Conservation (phyloP, 108 stramenopile genomes). For the Cylindrotheca closterium region DNA sequence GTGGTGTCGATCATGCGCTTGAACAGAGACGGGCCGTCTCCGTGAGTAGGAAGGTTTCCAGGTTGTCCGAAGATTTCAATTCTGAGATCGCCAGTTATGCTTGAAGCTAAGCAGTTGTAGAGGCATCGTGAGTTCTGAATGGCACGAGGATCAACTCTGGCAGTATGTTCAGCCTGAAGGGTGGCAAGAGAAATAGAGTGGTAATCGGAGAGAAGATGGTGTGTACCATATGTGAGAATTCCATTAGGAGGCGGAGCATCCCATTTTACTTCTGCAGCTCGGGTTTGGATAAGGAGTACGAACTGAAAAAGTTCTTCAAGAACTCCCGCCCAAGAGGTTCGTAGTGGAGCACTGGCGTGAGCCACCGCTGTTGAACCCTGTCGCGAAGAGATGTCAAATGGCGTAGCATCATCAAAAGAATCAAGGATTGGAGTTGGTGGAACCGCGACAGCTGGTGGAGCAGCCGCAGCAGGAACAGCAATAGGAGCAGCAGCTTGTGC, state of each 20-base stretch:
- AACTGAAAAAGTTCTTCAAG: background rate
- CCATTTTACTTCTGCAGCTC: constrained; percentile 3
- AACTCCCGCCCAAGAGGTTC: background rate
- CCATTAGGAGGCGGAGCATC: constrained; percentile 4
- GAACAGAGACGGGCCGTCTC: background rate
- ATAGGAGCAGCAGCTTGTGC: too few relatives aligned
- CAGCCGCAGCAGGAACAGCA: too few relatives aligned
- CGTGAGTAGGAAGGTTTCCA: background rate
- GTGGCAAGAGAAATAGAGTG: background rate
- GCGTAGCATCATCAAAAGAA: background rate
- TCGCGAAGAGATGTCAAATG: constrained; percentile 1
- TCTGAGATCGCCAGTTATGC: background rate
- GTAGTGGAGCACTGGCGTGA: background rate
- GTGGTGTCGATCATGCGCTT: background rate
- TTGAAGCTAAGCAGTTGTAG: background rate
- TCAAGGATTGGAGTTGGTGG: background rate
- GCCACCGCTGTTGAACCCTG: background rate
- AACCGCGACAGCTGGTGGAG: too few relatives aligned
- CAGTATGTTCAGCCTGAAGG: background rate
- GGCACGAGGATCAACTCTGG: constrained; percentile 2
- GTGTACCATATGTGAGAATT: background rate
- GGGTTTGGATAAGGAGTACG: background rate
- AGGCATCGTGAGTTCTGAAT: background rate
- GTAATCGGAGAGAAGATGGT: background rate
- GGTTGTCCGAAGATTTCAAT: background rate